Evolutionary conservation across 805 yeast genomes (phyloP), one percentile per base, ranked within the genome.

Genomic region (Wickerhamiella cacticola): DNA sequence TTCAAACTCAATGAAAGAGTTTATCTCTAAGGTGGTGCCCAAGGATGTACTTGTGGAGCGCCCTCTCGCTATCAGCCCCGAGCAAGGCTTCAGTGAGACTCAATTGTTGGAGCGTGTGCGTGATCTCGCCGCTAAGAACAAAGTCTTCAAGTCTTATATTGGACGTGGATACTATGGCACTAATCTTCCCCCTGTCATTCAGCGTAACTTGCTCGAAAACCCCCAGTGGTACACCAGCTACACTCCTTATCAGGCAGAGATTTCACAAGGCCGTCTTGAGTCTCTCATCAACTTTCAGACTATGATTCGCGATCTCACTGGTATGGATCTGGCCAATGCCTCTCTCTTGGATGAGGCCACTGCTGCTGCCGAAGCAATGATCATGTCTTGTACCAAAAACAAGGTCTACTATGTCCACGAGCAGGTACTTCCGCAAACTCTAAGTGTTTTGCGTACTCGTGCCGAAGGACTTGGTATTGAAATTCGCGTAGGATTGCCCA

Each of bases 181-280:
- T 0, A 71, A 75, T 46, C 69, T 85, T 41, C 98, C 98, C 0
- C 82, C 94, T 1, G 96, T 89, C 29, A 83, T 92, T 56, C 94
- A 85, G 69, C 78, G 98, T 63, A 92, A 92, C 59, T 66, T 92
- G 50, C 69, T 92, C 49, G 98, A 92, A 65, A 78, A 81, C 52
- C 98, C 98, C 5, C 95, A 87, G 62, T 92, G 98, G 98, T 92
- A 92, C 71, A 92, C 98, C 18, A 86, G 96, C 1, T 92, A 92
- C 64, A 92, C 98, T 21, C 98, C 98, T 29, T 92, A 92, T 65
- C 98, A 92, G 68, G 96, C 98, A 0, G 98, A 92, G 64, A 88
- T 92, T 50, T 82, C 96, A 1, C 98, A 92, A 67, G 98, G 98
- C 48, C 78, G 98, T 58, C 73, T 92, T 57, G 95, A 89, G 67